These are phyloP conservation scores for Ochromonas danica DNA, from an alignment of 108 stramenopile species.

Conservation along the genomic window DNA sequence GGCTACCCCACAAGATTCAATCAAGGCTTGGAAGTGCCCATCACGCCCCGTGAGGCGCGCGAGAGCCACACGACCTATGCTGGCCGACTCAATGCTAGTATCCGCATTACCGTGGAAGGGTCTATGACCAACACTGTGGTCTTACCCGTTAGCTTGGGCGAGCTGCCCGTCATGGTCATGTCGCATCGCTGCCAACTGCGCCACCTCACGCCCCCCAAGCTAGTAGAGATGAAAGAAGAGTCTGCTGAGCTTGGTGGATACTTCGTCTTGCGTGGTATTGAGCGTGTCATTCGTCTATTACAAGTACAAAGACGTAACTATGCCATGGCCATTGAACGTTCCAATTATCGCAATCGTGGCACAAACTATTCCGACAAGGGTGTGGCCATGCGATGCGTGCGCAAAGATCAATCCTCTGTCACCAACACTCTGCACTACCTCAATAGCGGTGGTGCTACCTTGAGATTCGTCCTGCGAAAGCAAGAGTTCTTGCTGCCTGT, in stretches of 20 bases:
- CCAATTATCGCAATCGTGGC: slow-evolving; percentile 82
- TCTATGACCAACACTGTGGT: slow-evolving; percentile 8
- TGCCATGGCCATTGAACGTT: slow-evolving; percentile 79
- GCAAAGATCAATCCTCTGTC: slow-evolving; percentile 69
- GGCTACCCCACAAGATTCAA: slow-evolving; percentile 39
- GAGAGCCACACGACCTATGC: slow-evolving; percentile 41
- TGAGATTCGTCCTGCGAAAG: slow-evolving; percentile 80
- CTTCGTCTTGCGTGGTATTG: slow-evolving; percentile 93
- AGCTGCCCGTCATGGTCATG: slow-evolving; percentile 90
- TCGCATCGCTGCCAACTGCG: slow-evolving; percentile 56
- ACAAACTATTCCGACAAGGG: slow-evolving; percentile 53
- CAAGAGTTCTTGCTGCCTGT: slow-evolving; percentile 91
- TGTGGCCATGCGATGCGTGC: slow-evolving; percentile 60
- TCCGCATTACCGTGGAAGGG: slow-evolving; percentile 26
- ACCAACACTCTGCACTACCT: slow-evolving; percentile 94
- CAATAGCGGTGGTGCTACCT: slow-evolving; percentile 83
- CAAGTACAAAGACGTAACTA: slow-evolving; percentile 79
- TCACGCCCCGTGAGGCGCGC: slow-evolving; percentile 38
- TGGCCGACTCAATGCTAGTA: slow-evolving; percentile 27
- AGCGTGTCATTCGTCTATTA: slow-evolving; percentile 86
- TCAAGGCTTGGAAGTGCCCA: background rate
- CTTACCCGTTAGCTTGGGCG: slow-evolving; percentile 59
- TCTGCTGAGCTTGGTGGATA: slow-evolving; percentile 88
- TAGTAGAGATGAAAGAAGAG: slow-evolving; percentile 58
- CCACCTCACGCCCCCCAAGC: slow-evolving; percentile 25